Percentiles rank a stretch among this genome's conserved stretches.
phyloP scores from a whole-genome alignment of 805 yeast genomes.

The Lipomyces starkeyi region DNA sequence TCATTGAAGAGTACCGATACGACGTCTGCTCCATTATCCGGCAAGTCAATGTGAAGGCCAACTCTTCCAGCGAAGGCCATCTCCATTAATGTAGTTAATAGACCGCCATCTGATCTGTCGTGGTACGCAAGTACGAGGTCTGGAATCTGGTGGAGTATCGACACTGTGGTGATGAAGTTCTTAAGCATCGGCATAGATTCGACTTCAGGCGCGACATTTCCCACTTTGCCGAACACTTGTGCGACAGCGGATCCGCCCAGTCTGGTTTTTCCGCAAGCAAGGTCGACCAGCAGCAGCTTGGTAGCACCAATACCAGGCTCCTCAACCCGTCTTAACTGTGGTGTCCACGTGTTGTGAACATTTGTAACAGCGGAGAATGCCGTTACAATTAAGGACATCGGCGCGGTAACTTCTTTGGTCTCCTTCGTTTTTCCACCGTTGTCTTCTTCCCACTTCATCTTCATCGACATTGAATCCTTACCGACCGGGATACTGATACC shows the following conservation, averaged over 20 bases:
- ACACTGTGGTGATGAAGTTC: conserved; percentile 69
- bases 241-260: conserved; percentile 95
- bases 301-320: conserved; percentile 52
- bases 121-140: conserved; percentile 81
- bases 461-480: conserved; percentile 98
- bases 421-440: conserved; percentile 47
- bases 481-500: conserved; percentile 97
- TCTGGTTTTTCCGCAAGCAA: conserved; percentile 61
- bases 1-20: conserved; percentile 79
- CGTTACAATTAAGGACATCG: conserved; percentile 86
- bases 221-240: conserved; percentile 89
- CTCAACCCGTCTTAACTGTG: conserved; percentile 61
- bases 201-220: conserved; percentile 82
- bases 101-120: conserved; percentile 96
- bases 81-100: conserved; percentile 81
- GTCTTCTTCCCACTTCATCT: conserved; percentile 85
- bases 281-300: conserved; percentile 77
- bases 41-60: conserved; percentile 64
- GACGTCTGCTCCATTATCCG: conserved; percentile 50
- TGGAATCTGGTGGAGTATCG: conserved; percentile 71
- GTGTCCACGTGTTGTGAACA: conserved; percentile 95
- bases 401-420: conserved; percentile 88
- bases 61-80: conserved; percentile 97
- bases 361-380: conserved; percentile 87
- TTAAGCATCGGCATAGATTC: conserved; percentile 68